Evolutionary conservation across 2,329 filamentous ascomycete species (phyloP), one percentile per base, ranked within the genome.

Genomic region (Emericellopsis cladophorae): DNA sequence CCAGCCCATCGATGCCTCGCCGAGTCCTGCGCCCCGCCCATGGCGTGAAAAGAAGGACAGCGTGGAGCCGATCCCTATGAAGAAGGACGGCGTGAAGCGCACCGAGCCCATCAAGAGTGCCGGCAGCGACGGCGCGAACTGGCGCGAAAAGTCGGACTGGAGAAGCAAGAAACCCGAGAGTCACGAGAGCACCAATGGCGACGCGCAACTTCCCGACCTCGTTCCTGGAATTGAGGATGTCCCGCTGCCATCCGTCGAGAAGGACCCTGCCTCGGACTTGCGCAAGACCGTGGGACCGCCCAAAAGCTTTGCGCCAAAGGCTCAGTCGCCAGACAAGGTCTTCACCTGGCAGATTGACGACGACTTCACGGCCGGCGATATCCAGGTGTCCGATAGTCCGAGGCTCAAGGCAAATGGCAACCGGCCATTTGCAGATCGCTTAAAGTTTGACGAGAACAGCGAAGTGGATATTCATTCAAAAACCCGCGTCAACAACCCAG

Each of bases 361-460:
- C 5, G 74, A 78, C 41, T 76, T 78, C 46, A 76, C 74, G 1
- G 72, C 66, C 10, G 64, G 66, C 34, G 72, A 76, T 43, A 44
- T 76, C 32, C 71, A 76, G 43, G 51, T 72, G 29, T 77, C 74
- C 0, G 62, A 70, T 46, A 77, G 72, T 45, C 73, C 73, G n/a
- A 66, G 69, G 26, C 63, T 76, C 40, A 59, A 54, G 23, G 26
- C 26, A 7, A 55, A 65, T 18, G 54, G 48, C 22, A 54, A 55
- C 24, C 54, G 57, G 24, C 62, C 57, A 2, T 62, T 62, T 42
- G 59, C 52, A 10, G 54, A 55, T 38, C 56, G 59, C 10, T 53
- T 59, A 6, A 48, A 51, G 7, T 57, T 59, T 24, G 51, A 54
- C 32, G 54, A 57, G n/a, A 47, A 46, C 0, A 56, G 52, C 38